phyloP scores from a whole-genome alignment of 2,329 filamentous ascomycete species.

The Chaetomiaceae sp. region DNA sequence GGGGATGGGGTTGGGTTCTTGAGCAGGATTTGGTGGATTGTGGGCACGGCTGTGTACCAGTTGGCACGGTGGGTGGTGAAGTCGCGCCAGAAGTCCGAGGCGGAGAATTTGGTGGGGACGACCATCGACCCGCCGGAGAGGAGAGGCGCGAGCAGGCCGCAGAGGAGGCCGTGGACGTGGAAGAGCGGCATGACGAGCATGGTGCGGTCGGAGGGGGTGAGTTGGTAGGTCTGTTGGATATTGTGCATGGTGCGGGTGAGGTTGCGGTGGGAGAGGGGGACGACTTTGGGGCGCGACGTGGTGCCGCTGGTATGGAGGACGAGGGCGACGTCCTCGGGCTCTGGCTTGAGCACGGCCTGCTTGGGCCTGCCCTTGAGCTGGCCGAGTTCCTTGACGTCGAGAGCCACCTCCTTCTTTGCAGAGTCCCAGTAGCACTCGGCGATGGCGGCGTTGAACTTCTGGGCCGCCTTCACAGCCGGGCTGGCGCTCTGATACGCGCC shows the following conservation, averaged over 20 bases:
- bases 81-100: slow-evolving; percentile 76
- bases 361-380: slow-evolving; percentile 49
- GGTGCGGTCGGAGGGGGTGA: slow-evolving; percentile 68
- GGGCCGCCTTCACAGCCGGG: slow-evolving; percentile 70
- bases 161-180: slow-evolving; percentile 84
- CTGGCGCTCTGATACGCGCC: slow-evolving; percentile 64
- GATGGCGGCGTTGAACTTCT: slow-evolving; percentile 76
- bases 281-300: slow-evolving; percentile 79
- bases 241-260: slow-evolving; percentile 79
- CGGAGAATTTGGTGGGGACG: slow-evolving; percentile 75
- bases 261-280: slow-evolving; percentile 77
- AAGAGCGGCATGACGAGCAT: slow-evolving; percentile 89
- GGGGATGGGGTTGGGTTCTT: slow-evolving; percentile 65
- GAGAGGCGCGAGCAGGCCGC: slow-evolving; percentile 74
- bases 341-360: slow-evolving; percentile 44
- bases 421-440: slow-evolving; percentile 81
- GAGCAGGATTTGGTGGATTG: slow-evolving; percentile 84
- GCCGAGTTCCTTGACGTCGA: slow-evolving; percentile 74
- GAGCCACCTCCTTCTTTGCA: slow-evolving; percentile 57
- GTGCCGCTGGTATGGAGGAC: slow-evolving; percentile 83
- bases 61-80: slow-evolving; percentile 71
- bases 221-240: slow-evolving; percentile 71
- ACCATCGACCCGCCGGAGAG: slow-evolving; percentile 73
- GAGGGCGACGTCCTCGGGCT: slow-evolving; percentile 75
- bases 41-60: slow-evolving; percentile 92